phyloP scores from a whole-genome alignment of 495 filamentous ascomycete genomes.

The Tuber magnatum region DNA sequence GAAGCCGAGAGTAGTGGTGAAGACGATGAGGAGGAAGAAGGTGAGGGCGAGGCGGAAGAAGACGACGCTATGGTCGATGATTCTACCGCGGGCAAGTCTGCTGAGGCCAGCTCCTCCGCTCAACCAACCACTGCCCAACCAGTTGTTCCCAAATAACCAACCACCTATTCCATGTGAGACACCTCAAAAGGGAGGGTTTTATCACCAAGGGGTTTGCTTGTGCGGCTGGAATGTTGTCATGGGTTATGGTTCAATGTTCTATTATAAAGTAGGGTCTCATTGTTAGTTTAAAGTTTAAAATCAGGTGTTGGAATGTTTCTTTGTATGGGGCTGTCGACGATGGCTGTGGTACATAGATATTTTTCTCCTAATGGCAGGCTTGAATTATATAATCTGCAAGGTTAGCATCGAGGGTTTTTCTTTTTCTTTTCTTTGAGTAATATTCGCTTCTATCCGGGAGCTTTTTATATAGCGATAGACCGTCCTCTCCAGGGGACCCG shows the following conservation, averaged over 20 bases:
- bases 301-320: conserved; percentile 1
- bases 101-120: conserved; percentile 23
- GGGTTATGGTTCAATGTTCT: background rate
- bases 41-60: conserved; percentile 61
- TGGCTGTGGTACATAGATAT: conserved; percentile 5
- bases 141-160: conserved; percentile 19
- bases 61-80: conserved; percentile 51
- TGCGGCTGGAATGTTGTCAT: background rate
- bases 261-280: background rate
- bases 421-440: background rate
- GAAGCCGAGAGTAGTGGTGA: conserved; percentile 83
- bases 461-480: background rate
- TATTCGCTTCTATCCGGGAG: background rate
- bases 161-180: background rate
- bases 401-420: background rate
- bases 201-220: background rate
- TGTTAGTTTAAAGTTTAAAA: conserved; percentile 6
- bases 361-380: conserved; percentile 4
- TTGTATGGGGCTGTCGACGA: background rate
- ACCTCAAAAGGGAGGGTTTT: background rate
- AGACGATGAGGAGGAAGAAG: conserved; percentile 78
- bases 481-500: background rate
- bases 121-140: conserved; percentile 11
- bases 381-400: background rate
- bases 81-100: conserved; percentile 18